Evolutionary conservation across 2,329 filamentous ascomycete genomes (phyloP), one percentile per base, ranked within the genome.

Genomic region (Tolypocladium ovalisporum): DNA sequence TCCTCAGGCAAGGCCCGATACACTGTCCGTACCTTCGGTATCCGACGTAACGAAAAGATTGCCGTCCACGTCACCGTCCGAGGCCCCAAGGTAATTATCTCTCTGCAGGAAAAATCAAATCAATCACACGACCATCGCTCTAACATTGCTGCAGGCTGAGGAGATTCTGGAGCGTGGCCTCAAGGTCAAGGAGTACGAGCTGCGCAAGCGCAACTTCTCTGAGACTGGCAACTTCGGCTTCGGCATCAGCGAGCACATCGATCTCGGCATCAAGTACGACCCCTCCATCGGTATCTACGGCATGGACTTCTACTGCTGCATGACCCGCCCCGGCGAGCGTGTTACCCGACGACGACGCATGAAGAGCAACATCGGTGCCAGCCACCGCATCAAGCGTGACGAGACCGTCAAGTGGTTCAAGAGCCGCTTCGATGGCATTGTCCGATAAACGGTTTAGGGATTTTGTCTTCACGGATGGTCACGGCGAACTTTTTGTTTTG

Each of bases 301-400:
- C 77, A 99, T 99, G 94, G 94, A 99, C 83, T 99, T 99, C 83
- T 99, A 97, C 89, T 92, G 88, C 89, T 97, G 93, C 90, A 99
- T 99, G 94, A 96, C 91, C 83, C 92, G 94, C 73, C 94, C 93
- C 72, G 94, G 94, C 82, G 92, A 96, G 86, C 92, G 94, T 76
- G 90, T 99, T 75, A 88, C 90, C 76, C 93, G 91, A 83, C 91
- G 94, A 75, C 88, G 93, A 76, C 90, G 93, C 73, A 86, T 82
- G 81, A 89, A 95, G 86, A 82, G 85, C 82, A 84, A 79, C 72
- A 87, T 99, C 74, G 94, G 94, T 74, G 75, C 89, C 73, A 83
- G 79, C 78, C 94, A 99, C 89, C 85, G 86, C 75, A 96, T 99
- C 86, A 90, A 85, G 86, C 88, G 91, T 74, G 79, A 85, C 65